Evolutionary conservation across 106 monocot genomes (phyloP), one percentile per base, ranked within the genome.

Genomic region (Platanthera guangdongensis): DNA sequence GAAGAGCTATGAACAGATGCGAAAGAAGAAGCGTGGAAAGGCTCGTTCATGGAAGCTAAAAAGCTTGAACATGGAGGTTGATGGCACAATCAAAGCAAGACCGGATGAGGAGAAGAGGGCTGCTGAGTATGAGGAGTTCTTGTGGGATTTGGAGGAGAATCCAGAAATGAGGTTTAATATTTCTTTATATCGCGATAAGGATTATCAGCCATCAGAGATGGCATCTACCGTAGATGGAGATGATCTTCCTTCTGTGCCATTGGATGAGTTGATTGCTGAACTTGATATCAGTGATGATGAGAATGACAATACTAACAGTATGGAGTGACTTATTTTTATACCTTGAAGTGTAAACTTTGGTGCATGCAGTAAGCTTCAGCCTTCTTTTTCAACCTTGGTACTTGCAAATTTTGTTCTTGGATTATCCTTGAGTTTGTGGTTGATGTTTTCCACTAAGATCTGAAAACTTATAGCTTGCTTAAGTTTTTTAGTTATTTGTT

Each of bases 1-100:
- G 89, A 97, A 91, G 82, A 93, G 93, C 72, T 89, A 88, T 19
- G 93, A 85, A 69, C 92, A 92, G 78, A 85, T 83, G 82, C 84
- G 90, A 19, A 68, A 73, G 47, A 79, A 63, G 78, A 82, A 14
- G 54, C 76, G 77, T 49, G 84, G 83, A 51, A 93, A 91, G 82
- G 46, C 63, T 9, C 84, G 96, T 6, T 12, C 80, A 18, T 97
- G 90, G 89, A 97, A 89, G 83, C 84, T 97, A 13, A 97, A 93
- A 79, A 80, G 75, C 57, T 72, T 95, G 79, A 74, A 85, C 9
- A 88, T 93, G 86, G 91, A 93, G 70, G 81, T 85, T 28, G 91
- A 91, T 45, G 72, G 59, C 51, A 55, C 78, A 2, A 71, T 59
- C 3, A 85, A 63, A 48, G 82, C 77, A 8, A 84, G 80, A 71